Evolutionary conservation across 2,329 filamentous ascomycete genomes (phyloP).

Genomic region (Plenodomus biglobosus): DNA sequence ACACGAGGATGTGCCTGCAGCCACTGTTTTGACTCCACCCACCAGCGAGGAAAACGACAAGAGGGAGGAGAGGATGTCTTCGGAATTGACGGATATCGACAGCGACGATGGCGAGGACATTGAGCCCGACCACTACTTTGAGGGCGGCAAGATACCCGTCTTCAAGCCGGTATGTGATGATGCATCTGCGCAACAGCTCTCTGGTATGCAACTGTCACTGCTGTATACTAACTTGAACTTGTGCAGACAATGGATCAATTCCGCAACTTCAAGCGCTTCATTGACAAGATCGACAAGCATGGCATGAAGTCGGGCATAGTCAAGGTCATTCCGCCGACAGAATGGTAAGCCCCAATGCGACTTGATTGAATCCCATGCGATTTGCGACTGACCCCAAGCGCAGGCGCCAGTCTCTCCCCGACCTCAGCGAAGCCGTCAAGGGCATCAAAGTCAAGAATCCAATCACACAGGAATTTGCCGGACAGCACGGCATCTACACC

Average conservation of each 20-base stretch:
- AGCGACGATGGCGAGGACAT: constrained; percentile 65
- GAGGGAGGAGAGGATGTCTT: constrained; percentile 48
- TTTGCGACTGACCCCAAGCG: constrained; percentile 12
- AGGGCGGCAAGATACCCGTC: constrained; percentile 77
- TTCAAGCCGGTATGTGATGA: constrained; percentile 74
- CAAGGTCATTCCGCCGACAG: constrained; percentile 88
- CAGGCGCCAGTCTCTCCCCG: constrained; percentile 70
- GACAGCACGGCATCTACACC: constrained; percentile 90
- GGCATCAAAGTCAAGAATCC: constrained; percentile 92
- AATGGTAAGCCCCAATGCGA: constrained; percentile 71
- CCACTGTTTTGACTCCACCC: constrained; percentile 53
- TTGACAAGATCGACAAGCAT: constrained; percentile 86
- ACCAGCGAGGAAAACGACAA: constrained; percentile 56
- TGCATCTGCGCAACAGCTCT: constrained; percentile 2
- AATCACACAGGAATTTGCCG: constrained; percentile 98
- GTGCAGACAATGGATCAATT: constrained; percentile 84
- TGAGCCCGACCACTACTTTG: constrained; percentile 85
- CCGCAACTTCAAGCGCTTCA: constrained; percentile 87
- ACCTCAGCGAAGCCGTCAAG: constrained; percentile 83
- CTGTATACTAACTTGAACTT: constrained; percentile 20
- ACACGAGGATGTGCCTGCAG: constrained; percentile 33
- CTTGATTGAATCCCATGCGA: constrained; percentile 1
- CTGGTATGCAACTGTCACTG: no score
- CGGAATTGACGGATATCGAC: constrained; percentile 53
- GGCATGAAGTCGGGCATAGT: constrained; percentile 98